Conservation (phyloP, 306 rosid genomes). For the Vachellia pachyceras region DNA sequence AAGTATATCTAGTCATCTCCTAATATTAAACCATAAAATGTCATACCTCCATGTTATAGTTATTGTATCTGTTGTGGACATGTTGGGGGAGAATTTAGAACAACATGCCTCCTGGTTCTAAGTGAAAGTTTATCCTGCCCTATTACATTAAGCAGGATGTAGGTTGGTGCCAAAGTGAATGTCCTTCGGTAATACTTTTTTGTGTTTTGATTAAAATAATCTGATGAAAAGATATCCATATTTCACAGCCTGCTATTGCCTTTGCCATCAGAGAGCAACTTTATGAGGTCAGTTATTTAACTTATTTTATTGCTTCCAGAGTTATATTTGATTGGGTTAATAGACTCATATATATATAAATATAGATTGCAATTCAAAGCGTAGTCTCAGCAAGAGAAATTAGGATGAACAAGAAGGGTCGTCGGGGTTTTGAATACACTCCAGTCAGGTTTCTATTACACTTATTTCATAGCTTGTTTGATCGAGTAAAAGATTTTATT, state of each 20-base stretch:
- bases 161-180: constrained; percentile 1
- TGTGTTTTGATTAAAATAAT: constrained; percentile 10
- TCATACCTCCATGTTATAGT: constrained; percentile 7
- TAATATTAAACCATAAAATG: neutral
- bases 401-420: constrained; percentile 91
- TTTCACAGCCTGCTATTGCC: constrained; percentile 90
- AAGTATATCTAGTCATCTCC: constrained; percentile 47
- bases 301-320: constrained; percentile 9
- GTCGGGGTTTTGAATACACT: constrained; percentile 72
- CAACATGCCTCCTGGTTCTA: constrained; percentile 1
- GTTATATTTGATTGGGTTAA: constrained; percentile 14
- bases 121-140: constrained; percentile 17
- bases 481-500: constrained; percentile 12
- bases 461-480: neutral
- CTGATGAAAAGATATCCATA: constrained; percentile 12
- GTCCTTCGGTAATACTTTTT: constrained; percentile 9
- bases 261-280: constrained; percentile 88
- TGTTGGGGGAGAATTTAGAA: constrained; percentile 9
- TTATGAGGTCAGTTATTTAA: constrained; percentile 68
- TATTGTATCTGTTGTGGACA: constrained; percentile 1
- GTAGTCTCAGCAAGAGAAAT: constrained; percentile 91
- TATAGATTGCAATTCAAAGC: constrained; percentile 84
- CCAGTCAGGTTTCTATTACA: constrained; percentile 62
- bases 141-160: constrained; percentile 6
- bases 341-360: constrained; percentile 18